Evolutionary conservation across 345 rosid genomes (phyloP).

Genomic region (Hibiscus mutabilis): DNA sequence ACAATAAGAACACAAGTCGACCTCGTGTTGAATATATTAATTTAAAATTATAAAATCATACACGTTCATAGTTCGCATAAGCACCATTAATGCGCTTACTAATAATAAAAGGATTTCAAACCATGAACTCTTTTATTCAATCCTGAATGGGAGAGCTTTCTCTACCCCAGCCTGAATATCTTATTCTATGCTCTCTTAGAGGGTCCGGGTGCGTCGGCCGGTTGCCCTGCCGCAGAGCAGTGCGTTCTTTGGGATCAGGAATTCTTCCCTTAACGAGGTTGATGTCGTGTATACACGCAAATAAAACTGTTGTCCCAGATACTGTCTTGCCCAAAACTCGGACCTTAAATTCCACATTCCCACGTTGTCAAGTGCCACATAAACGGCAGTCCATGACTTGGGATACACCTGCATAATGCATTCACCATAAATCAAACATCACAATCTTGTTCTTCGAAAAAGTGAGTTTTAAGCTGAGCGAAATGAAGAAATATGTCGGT

Average conservation of each 20-base stretch:
- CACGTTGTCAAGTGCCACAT: not conserved
- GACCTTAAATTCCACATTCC: not conserved
- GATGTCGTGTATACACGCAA: not conserved
- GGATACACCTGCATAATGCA: not conserved
- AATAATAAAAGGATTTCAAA: conserved; percentile 10
- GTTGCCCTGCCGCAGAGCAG: not conserved
- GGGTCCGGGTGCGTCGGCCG: not conserved
- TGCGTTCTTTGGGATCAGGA: not conserved
- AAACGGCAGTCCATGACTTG: not conserved
- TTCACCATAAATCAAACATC: not conserved
- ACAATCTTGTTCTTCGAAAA: not conserved
- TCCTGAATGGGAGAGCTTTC: not conserved
- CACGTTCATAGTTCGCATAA: not conserved
- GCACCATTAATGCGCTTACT: not conserved
- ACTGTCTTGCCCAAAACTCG: not conserved
- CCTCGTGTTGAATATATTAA: conserved; percentile 44
- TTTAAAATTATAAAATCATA: conserved; percentile 9
- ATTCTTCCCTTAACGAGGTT: not conserved
- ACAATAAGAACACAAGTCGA: conserved; percentile 17
- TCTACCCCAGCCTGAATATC: not conserved
- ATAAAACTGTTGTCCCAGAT: not conserved
- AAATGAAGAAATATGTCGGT: not conserved
- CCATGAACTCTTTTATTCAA: conserved; percentile 17
- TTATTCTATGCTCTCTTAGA: not conserved
- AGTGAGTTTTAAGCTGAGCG: not conserved